A percentile compares a stretch with the other conserved stretches of the same genome.
phyloP scores from a whole-genome alignment of 495 filamentous ascomycete genomes.

The Niebla homalea region DNA sequence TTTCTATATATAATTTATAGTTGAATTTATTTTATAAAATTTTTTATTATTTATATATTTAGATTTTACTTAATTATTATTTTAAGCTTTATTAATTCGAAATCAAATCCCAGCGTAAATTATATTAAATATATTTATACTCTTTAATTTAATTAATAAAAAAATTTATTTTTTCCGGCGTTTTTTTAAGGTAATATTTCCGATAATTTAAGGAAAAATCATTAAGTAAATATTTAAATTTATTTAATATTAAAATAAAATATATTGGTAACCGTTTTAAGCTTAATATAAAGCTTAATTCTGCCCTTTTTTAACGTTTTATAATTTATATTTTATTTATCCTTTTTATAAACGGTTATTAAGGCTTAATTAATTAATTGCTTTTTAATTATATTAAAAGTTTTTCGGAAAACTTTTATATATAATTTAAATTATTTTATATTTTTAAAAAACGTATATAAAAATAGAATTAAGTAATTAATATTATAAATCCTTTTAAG shows the following conservation, averaged over 20 bases:
- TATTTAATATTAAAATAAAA: neutral
- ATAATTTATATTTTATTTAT: neutral
- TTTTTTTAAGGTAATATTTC: too few species aligned
- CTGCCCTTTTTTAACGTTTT: neutral
- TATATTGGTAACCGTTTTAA: neutral
- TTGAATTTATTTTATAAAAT: neutral
- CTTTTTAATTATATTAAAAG: constrained; percentile 1
- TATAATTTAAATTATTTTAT: too few species aligned
- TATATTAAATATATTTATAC: too few species aligned
- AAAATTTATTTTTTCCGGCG: too few species aligned
- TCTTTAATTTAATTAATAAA: too few species aligned
- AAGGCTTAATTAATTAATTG: neutral
- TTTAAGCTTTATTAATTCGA: too few species aligned
- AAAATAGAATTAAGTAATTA: neutral
- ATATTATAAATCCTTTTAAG: neutral
- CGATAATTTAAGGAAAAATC: neutral
- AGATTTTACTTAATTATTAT: too few species aligned
- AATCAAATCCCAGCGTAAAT: too few species aligned
- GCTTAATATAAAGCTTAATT: constrained; percentile 1
- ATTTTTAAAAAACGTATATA: too few species aligned
- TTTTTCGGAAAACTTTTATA: too few species aligned
- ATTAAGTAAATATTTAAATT: neutral
- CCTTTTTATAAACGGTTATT: too few species aligned
- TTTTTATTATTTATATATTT: too few species aligned
- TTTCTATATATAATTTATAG: constrained; percentile 1